phyloP scores from a whole-genome alignment of 1,284 basidiomycete genomes.

The Schizophyllum amplum region DNA sequence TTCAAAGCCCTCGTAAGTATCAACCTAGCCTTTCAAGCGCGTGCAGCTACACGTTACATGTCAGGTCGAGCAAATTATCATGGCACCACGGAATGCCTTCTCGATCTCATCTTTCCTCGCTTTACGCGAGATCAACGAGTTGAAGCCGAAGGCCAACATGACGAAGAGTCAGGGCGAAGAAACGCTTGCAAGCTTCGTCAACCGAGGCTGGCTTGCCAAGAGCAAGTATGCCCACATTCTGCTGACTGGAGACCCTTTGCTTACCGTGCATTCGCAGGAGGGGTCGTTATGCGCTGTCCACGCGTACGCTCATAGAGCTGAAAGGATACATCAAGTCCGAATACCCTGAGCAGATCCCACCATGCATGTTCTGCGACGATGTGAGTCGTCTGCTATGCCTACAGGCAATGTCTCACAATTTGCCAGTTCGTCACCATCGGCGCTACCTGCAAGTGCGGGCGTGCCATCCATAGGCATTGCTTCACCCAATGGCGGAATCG shows the following conservation, averaged over 20 bases:
- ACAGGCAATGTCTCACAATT: background rate
- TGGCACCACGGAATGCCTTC: conserved; percentile 65
- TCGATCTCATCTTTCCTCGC: conserved; percentile 73
- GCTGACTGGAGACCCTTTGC: no score
- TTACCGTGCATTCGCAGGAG: no score
- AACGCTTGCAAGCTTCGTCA: conserved; percentile 71
- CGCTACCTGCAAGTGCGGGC: conserved; percentile 62
- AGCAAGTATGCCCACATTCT: no score
- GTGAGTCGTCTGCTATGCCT: conserved; percentile 25
- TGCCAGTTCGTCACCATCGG: conserved; percentile 60
- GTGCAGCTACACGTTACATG: conserved; percentile 1
- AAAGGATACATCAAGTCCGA: conserved; percentile 64
- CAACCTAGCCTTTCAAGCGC: background rate
- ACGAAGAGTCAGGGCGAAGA: conserved; percentile 69
- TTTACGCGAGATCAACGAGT: conserved; percentile 54
- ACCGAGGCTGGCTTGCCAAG: conserved; percentile 71
- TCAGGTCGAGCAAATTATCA: conserved; percentile 83
- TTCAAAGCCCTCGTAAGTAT: conserved; percentile 70
- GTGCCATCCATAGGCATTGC: conserved; percentile 62
- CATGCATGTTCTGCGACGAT: conserved; percentile 72
- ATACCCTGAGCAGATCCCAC: conserved; percentile 63
- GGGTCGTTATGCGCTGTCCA: conserved; percentile 72
- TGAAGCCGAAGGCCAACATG: conserved; percentile 60
- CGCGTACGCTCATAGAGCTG: conserved; percentile 71
- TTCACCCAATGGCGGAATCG: conserved; percentile 38